Percentiles rank a stretch among this genome's conserved stretches.
Evolutionary conservation across 768 basidiomycete species (phyloP).

Genomic region (Suillus ampliporus): DNA sequence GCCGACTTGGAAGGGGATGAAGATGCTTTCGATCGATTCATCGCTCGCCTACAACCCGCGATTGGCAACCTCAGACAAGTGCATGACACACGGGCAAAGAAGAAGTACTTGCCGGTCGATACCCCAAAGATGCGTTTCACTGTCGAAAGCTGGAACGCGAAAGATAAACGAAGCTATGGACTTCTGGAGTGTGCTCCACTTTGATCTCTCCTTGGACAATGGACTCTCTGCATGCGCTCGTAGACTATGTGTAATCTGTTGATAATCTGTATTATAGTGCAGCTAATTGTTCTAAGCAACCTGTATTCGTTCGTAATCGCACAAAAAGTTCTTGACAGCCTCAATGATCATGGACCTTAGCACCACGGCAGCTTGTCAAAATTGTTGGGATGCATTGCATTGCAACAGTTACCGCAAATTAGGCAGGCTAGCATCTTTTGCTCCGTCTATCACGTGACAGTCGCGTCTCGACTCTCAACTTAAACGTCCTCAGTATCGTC

Average conservation of each 20-base stretch:
- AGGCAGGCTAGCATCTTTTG: too few species aligned
- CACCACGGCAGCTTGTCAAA: too few species aligned
- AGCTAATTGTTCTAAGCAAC: background rate
- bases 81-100: conserved; percentile 37
- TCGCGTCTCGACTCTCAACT: background rate
- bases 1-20: conserved; percentile 49
- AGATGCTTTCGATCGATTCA: conserved; percentile 44
- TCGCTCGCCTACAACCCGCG: conserved; percentile 47
- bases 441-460: too few species aligned
- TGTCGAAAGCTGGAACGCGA: conserved; percentile 36
- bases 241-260: background rate
- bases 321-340: too few species aligned
- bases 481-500: too few species aligned
- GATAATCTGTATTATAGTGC: background rate
- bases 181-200: conserved; percentile 26
- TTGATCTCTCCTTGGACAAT: conserved; percentile 7
- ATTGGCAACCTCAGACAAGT: conserved; percentile 53
- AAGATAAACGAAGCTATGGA: conserved; percentile 23
- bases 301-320: background rate
- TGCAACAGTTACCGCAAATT: too few species aligned
- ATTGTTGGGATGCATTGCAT: too few species aligned
- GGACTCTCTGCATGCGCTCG: background rate
- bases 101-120: conserved; percentile 26
- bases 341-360: too few species aligned
- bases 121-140: conserved; percentile 34